Evolutionary conservation across 192 early-diverging fungal species (phyloP).

Genomic region (Umbelopsis sp.): DNA sequence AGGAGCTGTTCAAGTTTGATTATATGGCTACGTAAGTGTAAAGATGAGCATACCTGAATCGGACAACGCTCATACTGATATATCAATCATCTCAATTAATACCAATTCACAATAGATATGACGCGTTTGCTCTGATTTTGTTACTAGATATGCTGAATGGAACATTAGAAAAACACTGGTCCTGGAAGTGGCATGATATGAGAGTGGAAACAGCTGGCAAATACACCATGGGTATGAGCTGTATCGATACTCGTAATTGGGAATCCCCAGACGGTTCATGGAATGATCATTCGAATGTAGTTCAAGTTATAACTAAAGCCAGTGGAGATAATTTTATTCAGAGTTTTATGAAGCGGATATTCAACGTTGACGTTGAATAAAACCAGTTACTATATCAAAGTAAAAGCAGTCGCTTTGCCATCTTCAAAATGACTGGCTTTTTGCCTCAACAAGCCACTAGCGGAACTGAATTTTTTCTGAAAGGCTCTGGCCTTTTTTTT

Average conservation of each 20-base stretch:
- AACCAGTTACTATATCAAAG: not conserved
- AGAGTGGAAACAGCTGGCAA: slow-evolving; percentile 46
- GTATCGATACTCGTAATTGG: slow-evolving; percentile 18
- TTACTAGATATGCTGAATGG: slow-evolving; percentile 39
- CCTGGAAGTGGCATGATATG: slow-evolving; percentile 43
- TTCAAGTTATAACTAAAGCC: slow-evolving; percentile 29
- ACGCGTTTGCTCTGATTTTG: slow-evolving; percentile 43
- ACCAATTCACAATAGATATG: slow-evolving; percentile 31
- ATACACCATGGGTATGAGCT: slow-evolving; percentile 49
- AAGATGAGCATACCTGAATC: slow-evolving; percentile 18
- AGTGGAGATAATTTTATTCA: slow-evolving; percentile 22
- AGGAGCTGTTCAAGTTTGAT: slow-evolving; percentile 26
- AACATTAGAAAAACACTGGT: slow-evolving; percentile 33
- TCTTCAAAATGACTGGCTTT: not conserved
- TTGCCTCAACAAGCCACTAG: not conserved
- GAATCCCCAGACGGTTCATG: not conserved
- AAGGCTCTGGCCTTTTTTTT: not conserved
- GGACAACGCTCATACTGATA: not conserved
- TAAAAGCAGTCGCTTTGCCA: too few species aligned
- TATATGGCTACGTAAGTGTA: slow-evolving; percentile 29
- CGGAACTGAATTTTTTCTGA: not conserved
- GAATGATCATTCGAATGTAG: slow-evolving; percentile 9
- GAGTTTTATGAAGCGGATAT: slow-evolving; percentile 20
- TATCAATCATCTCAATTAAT: not conserved
- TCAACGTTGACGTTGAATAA: slow-evolving; percentile 13